Evolutionary conservation across 192 early-diverging fungal genomes (phyloP).

Genomic region (Umbelopsis sp.): DNA sequence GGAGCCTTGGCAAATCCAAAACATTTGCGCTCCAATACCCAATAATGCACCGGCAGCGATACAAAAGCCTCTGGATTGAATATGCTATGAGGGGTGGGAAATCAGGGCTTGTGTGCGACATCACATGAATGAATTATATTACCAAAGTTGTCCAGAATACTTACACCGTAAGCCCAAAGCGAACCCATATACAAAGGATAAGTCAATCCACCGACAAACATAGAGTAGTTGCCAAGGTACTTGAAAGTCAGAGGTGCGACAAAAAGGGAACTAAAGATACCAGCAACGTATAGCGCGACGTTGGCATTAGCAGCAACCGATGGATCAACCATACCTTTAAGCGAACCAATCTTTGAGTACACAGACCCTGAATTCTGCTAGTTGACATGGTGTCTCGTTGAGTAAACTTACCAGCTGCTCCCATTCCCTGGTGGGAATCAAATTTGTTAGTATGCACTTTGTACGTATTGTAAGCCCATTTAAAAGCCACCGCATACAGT

Average conservation of each 20-base stretch:
- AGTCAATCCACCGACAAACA: slow-evolving; percentile 61
- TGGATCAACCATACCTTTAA: slow-evolving; percentile 11
- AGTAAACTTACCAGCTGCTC: background rate
- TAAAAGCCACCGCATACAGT: background rate
- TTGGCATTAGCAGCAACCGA: slow-evolving; percentile 18
- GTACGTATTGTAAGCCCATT: background rate
- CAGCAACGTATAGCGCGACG: slow-evolving; percentile 8
- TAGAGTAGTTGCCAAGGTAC: slow-evolving; percentile 62
- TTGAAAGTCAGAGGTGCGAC: slow-evolving; percentile 16
- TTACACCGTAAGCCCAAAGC: slow-evolving; percentile 13
- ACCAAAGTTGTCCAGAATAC: background rate
- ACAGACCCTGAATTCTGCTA: background rate
- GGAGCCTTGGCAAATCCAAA: slow-evolving; percentile 57
- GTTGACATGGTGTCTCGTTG: background rate
- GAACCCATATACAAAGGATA: slow-evolving; percentile 77
- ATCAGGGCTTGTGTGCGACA: slow-evolving; percentile 14
- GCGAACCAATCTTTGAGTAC: background rate
- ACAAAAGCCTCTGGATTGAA: slow-evolving; percentile 18
- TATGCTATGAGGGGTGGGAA: slow-evolving; percentile 57
- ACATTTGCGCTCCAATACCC: slow-evolving; percentile 74
- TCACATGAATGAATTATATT: background rate
- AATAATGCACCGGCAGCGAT: slow-evolving; percentile 73
- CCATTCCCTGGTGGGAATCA: background rate
- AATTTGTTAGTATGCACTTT: background rate
- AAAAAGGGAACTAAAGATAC: slow-evolving; percentile 9